A percentile compares a stretch with the other conserved stretches of the same genome.
phyloP scores from a whole-genome alignment of 768 basidiomycete genomes.

The Hygrophoropsis aurantiaca region DNA sequence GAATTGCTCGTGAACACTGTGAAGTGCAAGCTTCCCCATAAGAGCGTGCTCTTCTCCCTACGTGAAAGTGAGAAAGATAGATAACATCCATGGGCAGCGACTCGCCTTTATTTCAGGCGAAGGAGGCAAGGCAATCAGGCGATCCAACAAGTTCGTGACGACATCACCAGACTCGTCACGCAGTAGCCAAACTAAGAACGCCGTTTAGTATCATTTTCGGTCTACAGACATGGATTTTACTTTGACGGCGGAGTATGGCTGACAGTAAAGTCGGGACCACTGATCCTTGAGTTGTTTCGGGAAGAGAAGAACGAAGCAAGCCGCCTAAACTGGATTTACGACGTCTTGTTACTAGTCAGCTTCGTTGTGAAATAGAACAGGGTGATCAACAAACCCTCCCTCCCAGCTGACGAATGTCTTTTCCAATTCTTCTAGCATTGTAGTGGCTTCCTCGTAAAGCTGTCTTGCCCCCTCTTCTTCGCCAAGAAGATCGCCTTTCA shows the following conservation, averaged over 20 bases:
- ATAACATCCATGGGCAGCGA: not conserved
- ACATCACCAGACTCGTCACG: conserved; percentile 55
- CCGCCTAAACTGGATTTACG: conserved; percentile 45
- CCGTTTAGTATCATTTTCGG: conserved; percentile 7
- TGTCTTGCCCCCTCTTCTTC: conserved; percentile 47
- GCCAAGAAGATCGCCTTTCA: conserved; percentile 54
- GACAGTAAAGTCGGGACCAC: conserved; percentile 63
- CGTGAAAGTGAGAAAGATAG: not conserved
- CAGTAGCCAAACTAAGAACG: conserved; percentile 58
- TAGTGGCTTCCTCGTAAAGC: conserved; percentile 55
- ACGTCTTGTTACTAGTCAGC: conserved; percentile 28
- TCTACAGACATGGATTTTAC: conserved; percentile 39
- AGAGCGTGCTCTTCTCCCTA: conserved; percentile 77
- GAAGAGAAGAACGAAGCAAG: conserved; percentile 13
- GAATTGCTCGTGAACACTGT: conserved; percentile 76
- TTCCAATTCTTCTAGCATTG: conserved; percentile 64
- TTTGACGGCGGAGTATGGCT: conserved; percentile 62
- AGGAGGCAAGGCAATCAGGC: conserved; percentile 54
- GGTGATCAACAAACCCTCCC: conserved; percentile 41
- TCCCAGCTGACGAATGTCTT: conserved; percentile 54
- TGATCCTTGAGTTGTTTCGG: conserved; percentile 40
- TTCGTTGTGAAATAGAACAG: not conserved
- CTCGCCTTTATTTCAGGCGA: conserved; percentile 59
- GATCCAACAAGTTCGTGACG: conserved; percentile 55
- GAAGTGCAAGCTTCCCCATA: conserved; percentile 75